phyloP scores from a whole-genome alignment of 2,329 filamentous ascomycete genomes.

The Didymellaceae sp. region DNA sequence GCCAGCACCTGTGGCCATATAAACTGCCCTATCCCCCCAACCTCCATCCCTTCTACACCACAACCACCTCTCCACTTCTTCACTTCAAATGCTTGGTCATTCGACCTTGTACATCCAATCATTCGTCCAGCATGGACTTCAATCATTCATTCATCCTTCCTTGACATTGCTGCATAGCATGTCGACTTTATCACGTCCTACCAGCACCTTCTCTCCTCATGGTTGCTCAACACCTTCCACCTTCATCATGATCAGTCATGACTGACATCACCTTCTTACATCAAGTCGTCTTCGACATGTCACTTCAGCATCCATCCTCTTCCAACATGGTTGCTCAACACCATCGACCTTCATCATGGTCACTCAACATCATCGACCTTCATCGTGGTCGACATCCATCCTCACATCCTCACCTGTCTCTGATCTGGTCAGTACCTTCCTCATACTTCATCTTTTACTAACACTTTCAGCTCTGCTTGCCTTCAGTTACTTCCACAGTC shows the following conservation, averaged over 20 bases:
- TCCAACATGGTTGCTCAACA: constrained; percentile 5
- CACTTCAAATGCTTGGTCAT: background rate
- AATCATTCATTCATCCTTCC: constrained; percentile 3
- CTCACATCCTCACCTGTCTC: background rate
- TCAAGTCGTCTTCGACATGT: too few relatives aligned
- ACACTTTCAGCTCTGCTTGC: constrained; percentile 1
- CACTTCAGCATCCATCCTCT: background rate
- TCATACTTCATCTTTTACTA: background rate
- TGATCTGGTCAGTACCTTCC: constrained; percentile 2
- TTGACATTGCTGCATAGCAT: background rate
- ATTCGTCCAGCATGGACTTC: background rate
- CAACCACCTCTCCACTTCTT: background rate
- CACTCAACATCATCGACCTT: background rate
- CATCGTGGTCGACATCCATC: too few relatives aligned
- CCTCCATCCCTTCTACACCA: background rate
- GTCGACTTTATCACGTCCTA: background rate
- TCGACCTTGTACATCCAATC: background rate
- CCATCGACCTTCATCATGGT: background rate
- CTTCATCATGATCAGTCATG: background rate
- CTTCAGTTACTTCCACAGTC: background rate
- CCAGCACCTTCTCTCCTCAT: constrained; percentile 1
- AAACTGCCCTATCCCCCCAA: background rate
- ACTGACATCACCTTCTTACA: background rate
- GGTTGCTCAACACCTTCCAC: constrained; percentile 1
- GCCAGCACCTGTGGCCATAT: background rate